phyloP scores from a whole-genome alignment of 225 moss, liverwort and hornwort species.

The Antitrichia curtipendula region DNA sequence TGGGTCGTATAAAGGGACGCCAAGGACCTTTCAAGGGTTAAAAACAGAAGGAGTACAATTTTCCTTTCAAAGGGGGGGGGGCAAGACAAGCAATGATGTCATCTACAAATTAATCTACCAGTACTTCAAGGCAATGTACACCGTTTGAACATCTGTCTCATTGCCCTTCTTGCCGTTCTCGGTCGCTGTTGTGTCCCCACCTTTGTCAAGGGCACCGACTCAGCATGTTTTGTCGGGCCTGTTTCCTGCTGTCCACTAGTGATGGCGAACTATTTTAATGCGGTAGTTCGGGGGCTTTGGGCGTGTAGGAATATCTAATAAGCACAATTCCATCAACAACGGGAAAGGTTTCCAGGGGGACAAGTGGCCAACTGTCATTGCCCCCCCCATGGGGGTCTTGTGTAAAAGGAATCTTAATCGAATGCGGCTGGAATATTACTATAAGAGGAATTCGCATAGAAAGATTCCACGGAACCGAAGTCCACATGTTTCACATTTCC shows the following conservation, averaged over 20 bases:
- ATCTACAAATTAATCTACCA: no score
- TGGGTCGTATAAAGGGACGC: no score
- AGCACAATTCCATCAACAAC: background rate
- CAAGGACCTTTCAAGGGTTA: no score
- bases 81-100: no score
- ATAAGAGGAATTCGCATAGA: background rate
- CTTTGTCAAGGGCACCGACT: background rate
- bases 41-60: no score
- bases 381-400: background rate
- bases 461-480: background rate
- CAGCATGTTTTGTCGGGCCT: background rate
- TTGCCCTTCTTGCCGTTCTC: no score
- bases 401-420: background rate
- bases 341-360: background rate
- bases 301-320: no score
- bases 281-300: background rate
- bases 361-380: background rate
- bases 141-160: no score
- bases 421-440: background rate
- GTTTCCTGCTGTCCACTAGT: background rate
- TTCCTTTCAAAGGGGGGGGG: no score
- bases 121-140: no score
- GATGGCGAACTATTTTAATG: background rate
- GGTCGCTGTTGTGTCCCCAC: no score
- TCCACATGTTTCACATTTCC: background rate